phyloP scores from a whole-genome alignment of 352 stramenopile genomes.

The Plasmopara viticola region DNA sequence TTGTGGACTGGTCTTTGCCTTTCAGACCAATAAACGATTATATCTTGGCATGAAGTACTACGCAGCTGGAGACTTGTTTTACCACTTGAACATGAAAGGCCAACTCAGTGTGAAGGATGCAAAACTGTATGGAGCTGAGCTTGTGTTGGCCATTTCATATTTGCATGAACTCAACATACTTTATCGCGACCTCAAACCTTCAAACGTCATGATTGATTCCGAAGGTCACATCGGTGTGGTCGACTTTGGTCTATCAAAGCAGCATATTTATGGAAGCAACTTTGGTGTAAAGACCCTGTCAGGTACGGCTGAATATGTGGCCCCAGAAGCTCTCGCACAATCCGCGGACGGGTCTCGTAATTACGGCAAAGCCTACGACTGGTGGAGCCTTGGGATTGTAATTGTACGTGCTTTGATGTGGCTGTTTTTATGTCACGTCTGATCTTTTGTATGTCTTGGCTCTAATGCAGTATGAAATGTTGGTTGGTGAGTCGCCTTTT shows the following conservation, averaged over 20 bases:
- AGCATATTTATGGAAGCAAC: slow-evolving; percentile 83
- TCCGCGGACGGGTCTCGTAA: slow-evolving; percentile 72
- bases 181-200: slow-evolving; percentile 84
- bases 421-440: not conserved
- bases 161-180: slow-evolving; percentile 87
- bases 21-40: slow-evolving; percentile 84
- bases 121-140: slow-evolving; percentile 74
- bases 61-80: slow-evolving; percentile 82
- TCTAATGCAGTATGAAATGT: slow-evolving; percentile 75
- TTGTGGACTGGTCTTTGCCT: slow-evolving; percentile 81
- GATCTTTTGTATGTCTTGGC: not conserved
- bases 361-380: slow-evolving; percentile 87
- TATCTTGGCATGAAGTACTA: slow-evolving; percentile 91
- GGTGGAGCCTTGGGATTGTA: slow-evolving; percentile 85
- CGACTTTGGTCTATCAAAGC: slow-evolving; percentile 85
- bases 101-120: slow-evolving; percentile 56
- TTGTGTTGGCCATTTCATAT: slow-evolving; percentile 86
- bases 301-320: slow-evolving; percentile 83
- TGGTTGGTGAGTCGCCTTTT: slow-evolving; percentile 84
- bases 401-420: slow-evolving; percentile 46
- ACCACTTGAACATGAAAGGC: slow-evolving; percentile 82
- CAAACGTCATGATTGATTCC: slow-evolving; percentile 86
- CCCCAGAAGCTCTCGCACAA: slow-evolving; percentile 75
- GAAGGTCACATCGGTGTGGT: slow-evolving; percentile 86
- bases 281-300: slow-evolving; percentile 84